These are phyloP conservation scores for Oryza longistaminata DNA, from an alignment of 176 grass and related monocot genomes.

Conservation along the genomic window DNA sequence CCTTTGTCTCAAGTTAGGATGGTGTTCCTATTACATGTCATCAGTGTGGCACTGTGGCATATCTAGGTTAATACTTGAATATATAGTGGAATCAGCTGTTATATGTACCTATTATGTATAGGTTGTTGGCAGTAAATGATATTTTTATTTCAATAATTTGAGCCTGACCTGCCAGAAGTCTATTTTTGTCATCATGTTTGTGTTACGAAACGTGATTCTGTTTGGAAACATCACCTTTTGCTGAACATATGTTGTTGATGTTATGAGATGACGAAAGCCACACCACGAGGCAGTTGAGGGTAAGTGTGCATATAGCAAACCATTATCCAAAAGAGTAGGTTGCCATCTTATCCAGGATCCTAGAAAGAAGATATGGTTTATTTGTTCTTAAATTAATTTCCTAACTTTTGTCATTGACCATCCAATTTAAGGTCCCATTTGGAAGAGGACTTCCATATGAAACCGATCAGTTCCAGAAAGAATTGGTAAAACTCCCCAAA, in stretches of 20 bases:
- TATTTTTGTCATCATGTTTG: neutral
- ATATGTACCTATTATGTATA: neutral
- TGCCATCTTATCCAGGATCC: neutral
- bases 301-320: conserved; percentile 10
- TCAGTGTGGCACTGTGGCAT: neutral
- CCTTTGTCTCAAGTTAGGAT: neutral
- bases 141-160: neutral
- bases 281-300: neutral
- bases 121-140: neutral
- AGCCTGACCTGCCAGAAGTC: neutral
- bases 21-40: neutral
- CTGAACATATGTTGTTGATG: conserved; percentile 5
- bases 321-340: neutral
- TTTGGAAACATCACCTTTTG: conserved; percentile 28
- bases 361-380: neutral
- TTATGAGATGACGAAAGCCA: conserved; percentile 9
- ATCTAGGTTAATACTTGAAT: neutral
- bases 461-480: neutral
- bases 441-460: neutral
- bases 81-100: neutral
- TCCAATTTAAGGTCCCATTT: conserved; percentile 3
- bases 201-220: neutral
- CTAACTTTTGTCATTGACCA: conserved; percentile 14
- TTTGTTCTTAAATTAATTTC: conserved; percentile 30
- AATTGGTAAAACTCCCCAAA: neutral